These are phyloP conservation scores for Gnaphalium uliginosum DNA, from an alignment of 129 eudicot genomes.

Conservation along the genomic window DNA sequence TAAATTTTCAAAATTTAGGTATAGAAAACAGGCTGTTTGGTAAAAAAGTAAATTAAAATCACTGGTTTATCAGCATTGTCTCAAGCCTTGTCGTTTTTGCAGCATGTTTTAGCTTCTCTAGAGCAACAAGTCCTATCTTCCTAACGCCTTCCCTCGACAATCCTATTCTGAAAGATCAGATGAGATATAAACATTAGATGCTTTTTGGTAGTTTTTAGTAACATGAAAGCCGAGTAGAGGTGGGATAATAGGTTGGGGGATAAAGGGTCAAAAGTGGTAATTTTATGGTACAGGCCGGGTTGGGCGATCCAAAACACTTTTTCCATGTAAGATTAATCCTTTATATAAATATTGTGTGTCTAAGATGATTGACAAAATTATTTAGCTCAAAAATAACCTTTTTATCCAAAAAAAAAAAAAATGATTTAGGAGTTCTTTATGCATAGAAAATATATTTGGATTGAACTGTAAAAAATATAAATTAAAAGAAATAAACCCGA, in stretches of 20 bases:
- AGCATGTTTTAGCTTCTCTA: constrained; percentile 80
- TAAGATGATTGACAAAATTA: neutral
- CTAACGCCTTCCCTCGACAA: constrained; percentile 87
- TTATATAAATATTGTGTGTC: neutral
- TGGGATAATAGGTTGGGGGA: neutral
- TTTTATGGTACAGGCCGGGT: constrained; percentile 1
- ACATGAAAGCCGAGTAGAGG: neutral
- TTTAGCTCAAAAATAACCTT: neutral
- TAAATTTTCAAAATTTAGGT: neutral
- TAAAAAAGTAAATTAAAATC: constrained; percentile 26
- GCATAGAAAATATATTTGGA: neutral
- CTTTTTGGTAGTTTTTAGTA: neutral
- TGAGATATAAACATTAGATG: neutral
- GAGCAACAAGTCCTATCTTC: constrained; percentile 80
- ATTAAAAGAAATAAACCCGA: neutral
- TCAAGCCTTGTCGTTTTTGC: constrained; percentile 63
- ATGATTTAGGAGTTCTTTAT: neutral
- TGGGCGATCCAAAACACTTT: neutral
- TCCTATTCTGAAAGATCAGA: constrained; percentile 60
- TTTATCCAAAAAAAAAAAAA: too few species aligned
- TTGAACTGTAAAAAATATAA: neutral
- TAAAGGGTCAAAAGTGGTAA: neutral
- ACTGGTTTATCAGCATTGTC: constrained; percentile 56
- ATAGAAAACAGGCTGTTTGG: neutral
- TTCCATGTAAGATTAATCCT: neutral